Evolutionary conservation across 116 monocot species (phyloP), one percentile per base, ranked within the genome.

Genomic region (Dioscorea cayenensis): DNA sequence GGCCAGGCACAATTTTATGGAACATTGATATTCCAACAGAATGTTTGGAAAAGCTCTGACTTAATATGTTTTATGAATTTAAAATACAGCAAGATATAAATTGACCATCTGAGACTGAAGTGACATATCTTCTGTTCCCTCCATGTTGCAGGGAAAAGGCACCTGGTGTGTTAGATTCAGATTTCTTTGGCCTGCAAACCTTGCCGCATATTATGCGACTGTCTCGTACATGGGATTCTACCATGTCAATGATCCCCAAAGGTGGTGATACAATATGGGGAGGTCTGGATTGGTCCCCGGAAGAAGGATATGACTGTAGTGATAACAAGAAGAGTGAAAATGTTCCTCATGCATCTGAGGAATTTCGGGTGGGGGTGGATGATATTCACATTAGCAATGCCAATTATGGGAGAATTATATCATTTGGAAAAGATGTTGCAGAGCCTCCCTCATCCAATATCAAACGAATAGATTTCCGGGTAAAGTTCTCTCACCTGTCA

Each of bases 181-280:
- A 99, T 70, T 81, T 86, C 22, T 77, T 99, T 74, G 89, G 90
- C 55, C 75, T 93, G 67, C 93, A 92, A 29, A 99, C 97, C 0
- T 77, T 99, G 50, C 88, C 80, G 28, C 90, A 91, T 82, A 76
- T 84, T 25, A 99, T 99, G 94, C 86, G 83, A 27, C 86, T 99
- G 86, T 93, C 85, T 55, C 90, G 97, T 18, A 93, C 97, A 58
- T 99, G 97, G 97, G 97, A 99, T 77, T 86, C 97, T 71, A 90
- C 90, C 14, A 93, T 99, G 97, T 99, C 97, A 32, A 86, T 99
- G 97, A 80, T 99, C 79, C 94, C 93, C 21, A 99, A 92, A 86
- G 97, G 97, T 36, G 97, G 97, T 58, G 89, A 90, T 60, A 90
- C 94, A 14, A 99, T 99, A 36, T 99, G 97, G 97, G 97, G 97